phyloP scores from a whole-genome alignment of 306 rosid genomes.

The Acacia crassicarpa region DNA sequence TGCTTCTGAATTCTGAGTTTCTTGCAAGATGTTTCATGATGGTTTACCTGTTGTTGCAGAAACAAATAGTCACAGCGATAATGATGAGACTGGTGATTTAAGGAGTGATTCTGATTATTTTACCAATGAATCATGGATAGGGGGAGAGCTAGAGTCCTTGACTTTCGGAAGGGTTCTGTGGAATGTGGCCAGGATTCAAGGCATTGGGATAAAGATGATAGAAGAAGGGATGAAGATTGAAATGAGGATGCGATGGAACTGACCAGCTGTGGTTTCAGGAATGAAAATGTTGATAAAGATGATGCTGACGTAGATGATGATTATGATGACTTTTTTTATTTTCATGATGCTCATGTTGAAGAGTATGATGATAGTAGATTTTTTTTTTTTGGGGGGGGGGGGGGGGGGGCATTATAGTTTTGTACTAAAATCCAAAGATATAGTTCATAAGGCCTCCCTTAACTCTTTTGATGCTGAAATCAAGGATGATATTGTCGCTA shows the following conservation, averaged over 20 bases:
- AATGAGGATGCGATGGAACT: constrained; percentile 61
- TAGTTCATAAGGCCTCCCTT: constrained; percentile 42
- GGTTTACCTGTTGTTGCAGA: constrained; percentile 49
- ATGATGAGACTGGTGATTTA: constrained; percentile 49
- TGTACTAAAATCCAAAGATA: constrained; percentile 30
- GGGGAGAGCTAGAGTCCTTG: constrained; percentile 59
- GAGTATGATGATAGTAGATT: constrained; percentile 50
- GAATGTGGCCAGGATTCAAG: constrained; percentile 81
- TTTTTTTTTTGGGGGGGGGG: too few species aligned
- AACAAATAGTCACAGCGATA: constrained; percentile 27
- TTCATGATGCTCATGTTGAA: constrained; percentile 51
- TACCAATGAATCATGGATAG: constrained; percentile 66
- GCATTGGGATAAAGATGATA: constrained; percentile 95
- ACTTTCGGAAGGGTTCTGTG: constrained; percentile 66
- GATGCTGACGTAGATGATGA: constrained; percentile 65
- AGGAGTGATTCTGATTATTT: constrained; percentile 29
- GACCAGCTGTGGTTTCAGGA: constrained; percentile 26
- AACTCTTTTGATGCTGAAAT: constrained; percentile 37
- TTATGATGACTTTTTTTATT: constrained; percentile 69
- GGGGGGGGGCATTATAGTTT: constrained; percentile 38
- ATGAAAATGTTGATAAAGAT: constrained; percentile 32
- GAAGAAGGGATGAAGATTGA: constrained; percentile 88
- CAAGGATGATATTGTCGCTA: constrained; percentile 34
- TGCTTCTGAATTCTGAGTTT: background rate
- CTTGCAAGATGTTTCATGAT: background rate